phyloP scores from a whole-genome alignment of 2,329 filamentous ascomycete genomes.

The Atkinsonella texensis region DNA sequence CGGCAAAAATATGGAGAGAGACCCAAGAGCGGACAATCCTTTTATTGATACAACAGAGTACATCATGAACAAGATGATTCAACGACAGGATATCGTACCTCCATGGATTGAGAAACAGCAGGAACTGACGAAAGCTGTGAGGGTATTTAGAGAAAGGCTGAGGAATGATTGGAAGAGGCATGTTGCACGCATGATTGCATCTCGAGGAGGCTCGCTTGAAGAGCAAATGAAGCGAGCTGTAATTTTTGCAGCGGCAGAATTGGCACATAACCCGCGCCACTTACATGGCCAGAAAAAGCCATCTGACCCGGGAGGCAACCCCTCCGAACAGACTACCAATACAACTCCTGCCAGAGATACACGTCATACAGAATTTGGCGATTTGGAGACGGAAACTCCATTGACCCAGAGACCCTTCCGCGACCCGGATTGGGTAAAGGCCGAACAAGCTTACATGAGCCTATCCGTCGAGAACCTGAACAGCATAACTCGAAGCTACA shows the following conservation, averaged over 20 bases:
- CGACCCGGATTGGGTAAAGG: conserved; percentile 61
- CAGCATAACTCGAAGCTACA: conserved; percentile 71
- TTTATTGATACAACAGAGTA: conserved; percentile 96
- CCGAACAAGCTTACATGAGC: conserved; percentile 63
- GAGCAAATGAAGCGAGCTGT: conserved; percentile 61
- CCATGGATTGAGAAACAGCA: conserved; percentile 99
- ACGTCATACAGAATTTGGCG: not conserved
- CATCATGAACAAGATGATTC: conserved; percentile 97
- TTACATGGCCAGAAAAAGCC: not conserved
- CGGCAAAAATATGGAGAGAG: conserved; percentile 69
- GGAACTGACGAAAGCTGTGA: conserved; percentile 59
- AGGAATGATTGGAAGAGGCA: conserved; percentile 77
- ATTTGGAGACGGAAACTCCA: not conserved
- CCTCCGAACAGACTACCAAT: no score
- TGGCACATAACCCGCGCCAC: conserved; percentile 45
- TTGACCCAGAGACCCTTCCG: conserved; percentile 52
- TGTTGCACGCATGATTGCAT: conserved; percentile 66
- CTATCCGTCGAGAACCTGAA: conserved; percentile 72
- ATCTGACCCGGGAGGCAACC: not conserved
- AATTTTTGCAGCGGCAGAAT: conserved; percentile 66
- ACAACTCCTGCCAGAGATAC: no score
- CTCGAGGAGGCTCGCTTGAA: conserved; percentile 61
- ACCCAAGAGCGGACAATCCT: conserved; percentile 70
- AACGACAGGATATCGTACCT: conserved; percentile 87
- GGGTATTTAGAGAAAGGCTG: conserved; percentile 60